Conservation (phyloP, 352 stramenopile species). For the Globisporangium orthogonon region DNA sequence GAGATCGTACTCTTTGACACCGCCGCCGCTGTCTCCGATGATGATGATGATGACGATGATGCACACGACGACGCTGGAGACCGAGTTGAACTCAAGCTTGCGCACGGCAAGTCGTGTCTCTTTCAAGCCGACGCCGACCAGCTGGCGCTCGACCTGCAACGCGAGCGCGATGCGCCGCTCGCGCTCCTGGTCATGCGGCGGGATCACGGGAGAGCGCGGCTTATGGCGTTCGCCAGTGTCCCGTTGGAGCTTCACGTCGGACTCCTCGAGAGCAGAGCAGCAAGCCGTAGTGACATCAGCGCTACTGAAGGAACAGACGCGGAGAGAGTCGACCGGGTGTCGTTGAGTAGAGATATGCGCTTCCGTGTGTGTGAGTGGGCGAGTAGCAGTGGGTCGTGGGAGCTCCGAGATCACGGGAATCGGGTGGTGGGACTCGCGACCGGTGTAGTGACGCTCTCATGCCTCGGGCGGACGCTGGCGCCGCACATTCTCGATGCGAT, state of each 20-base stretch:
- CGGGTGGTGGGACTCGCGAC: constrained; percentile 14
- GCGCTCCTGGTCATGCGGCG: constrained; percentile 28
- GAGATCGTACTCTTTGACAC: constrained; percentile 46
- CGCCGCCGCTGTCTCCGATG: neutral
- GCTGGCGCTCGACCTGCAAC: constrained; percentile 21
- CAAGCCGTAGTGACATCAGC: neutral
- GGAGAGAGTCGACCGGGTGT: neutral
- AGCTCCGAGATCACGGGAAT: constrained; percentile 26
- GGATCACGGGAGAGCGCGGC: constrained; percentile 24
- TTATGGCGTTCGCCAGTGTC: constrained; percentile 29
- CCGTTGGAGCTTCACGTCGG: constrained; percentile 22
- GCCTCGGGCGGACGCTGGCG: constrained; percentile 30
- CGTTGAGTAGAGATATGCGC: constrained; percentile 6
- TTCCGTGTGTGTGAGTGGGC: constrained; percentile 41
- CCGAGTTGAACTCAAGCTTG: constrained; percentile 11
- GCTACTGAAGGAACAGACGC: neutral
- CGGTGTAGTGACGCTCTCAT: constrained; percentile 33
- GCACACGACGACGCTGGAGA: neutral
- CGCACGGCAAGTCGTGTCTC: constrained; percentile 44
- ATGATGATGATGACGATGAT: neutral
- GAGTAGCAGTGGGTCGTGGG: constrained; percentile 24
- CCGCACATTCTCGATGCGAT: constrained; percentile 26
- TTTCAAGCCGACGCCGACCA: constrained; percentile 28
- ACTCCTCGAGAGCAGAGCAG: constrained; percentile 1
- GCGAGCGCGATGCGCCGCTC: constrained; percentile 18